phyloP scores from a whole-genome alignment of 2,329 filamentous ascomycete species.

The Didymosphaeria variabile region DNA sequence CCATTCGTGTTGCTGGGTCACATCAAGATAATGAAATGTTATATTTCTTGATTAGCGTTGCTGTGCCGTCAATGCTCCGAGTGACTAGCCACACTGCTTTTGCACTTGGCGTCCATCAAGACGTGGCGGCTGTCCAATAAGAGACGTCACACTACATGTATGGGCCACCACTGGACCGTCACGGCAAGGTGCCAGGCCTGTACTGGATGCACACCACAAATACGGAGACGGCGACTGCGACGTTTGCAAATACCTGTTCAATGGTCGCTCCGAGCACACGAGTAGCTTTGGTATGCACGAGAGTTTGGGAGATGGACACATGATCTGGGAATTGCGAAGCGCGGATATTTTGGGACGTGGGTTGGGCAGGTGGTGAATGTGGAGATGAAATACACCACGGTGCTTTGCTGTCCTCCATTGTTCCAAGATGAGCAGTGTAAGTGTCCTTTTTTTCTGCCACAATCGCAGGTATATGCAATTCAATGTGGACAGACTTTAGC shows the following conservation, averaged over 20 bases:
- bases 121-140: not conserved
- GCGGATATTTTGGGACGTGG: slow-evolving; percentile 7
- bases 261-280: slow-evolving; percentile 1
- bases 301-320: slow-evolving; percentile 2
- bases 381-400: not conserved
- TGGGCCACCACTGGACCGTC: slow-evolving; percentile 22
- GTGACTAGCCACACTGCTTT: not conserved
- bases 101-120: slow-evolving; percentile 5
- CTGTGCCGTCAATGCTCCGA: not conserved
- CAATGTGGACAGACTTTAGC: not conserved
- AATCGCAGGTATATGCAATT: not conserved
- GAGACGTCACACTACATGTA: not conserved
- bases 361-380: not conserved
- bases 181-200: slow-evolving; percentile 29
- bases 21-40: not conserved
- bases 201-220: slow-evolving; percentile 23
- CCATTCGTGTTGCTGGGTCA: not conserved
- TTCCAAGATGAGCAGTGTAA: too few relatives aligned
- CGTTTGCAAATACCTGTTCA: slow-evolving; percentile 12
- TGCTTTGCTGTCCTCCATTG: too few relatives aligned
- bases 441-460: too few relatives aligned
- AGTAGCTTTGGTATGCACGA: slow-evolving; percentile 9
- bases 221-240: not conserved
- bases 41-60: not conserved
- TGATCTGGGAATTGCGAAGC: slow-evolving; percentile 13